Base-by-base conservation (phyloP, 2,329 filamentous ascomycete species). In the Colletotrichum tabaci region DNA sequence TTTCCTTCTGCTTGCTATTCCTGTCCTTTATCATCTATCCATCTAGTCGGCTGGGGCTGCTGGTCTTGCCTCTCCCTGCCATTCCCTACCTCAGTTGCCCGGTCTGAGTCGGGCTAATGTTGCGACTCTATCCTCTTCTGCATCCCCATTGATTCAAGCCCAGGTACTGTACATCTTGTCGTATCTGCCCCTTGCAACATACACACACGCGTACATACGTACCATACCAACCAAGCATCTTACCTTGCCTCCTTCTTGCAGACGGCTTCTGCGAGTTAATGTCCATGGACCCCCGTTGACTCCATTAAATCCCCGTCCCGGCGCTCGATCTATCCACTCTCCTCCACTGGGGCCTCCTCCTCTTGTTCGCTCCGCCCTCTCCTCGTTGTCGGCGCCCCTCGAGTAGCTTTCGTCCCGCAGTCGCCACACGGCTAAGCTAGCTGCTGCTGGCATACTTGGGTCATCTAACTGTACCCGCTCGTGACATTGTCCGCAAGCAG, bases 401-500 rank as follows among this genome's bases (percentile, higher is more conserved):
- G 56, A 40, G 61, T 68, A 40, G 49, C 50, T 64, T 63, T 63
- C 63, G 50, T 68, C 56, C 68, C 56, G 61, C 60, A 67, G 69
- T 73, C 55, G 60, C 60, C 64, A 63, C 60, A 63, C 62, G 38
- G 38, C 68, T 64, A 65, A 10, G 50, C 47, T 71, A 56, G 68
- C 49, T 60, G 57, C 38, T 71, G 56, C 52, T 66, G 67, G 71
- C 66, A 53, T 35, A 65, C 71, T 62, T 64, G 62, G 67, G 50
- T 60, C 71, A 60, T 61, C 47, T 64, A 53, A 61, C 42, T 63
- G 71, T 67, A 71, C 68, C 70, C 64, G 62, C 72, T 74, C 73
- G 73, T 74, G 73, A 75, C 73, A 73, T 75, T 73, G 63, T 71
- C 74, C 74, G 62, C 38, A 75, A 73, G 57, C 57, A 69, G 74